Evolutionary conservation across 495 filamentous ascomycete genomes (phyloP).

Genomic region (Aspergillus coremiiformis): DNA sequence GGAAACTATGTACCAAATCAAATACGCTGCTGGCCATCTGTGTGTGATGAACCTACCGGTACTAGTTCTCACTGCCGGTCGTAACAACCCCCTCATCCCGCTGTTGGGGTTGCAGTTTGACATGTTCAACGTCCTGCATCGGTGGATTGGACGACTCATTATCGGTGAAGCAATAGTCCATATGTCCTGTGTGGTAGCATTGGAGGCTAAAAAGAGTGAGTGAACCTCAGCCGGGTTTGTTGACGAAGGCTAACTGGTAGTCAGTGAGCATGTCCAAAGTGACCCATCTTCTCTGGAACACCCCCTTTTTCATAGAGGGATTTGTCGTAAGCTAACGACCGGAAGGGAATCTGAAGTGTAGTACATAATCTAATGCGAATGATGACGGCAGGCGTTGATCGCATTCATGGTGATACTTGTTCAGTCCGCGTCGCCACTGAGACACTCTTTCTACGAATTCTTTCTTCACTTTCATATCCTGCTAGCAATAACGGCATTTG

Average conservation of each 20-base stretch:
- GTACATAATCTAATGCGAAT: not conserved
- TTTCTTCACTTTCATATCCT: constrained; percentile 51
- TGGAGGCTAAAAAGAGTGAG: constrained; percentile 23
- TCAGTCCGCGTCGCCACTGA: constrained; percentile 44
- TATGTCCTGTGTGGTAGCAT: constrained; percentile 28
- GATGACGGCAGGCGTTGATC: constrained; percentile 26
- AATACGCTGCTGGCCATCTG: constrained; percentile 34
- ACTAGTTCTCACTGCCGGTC: constrained; percentile 33
- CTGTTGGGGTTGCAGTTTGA: constrained; percentile 35
- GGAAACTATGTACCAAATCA: constrained; percentile 32
- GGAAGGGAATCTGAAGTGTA: not conserved
- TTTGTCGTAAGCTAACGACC: constrained; percentile 24
- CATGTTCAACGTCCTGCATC: constrained; percentile 41
- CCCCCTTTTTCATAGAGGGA: constrained; percentile 29
- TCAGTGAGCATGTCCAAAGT: constrained; percentile 22
- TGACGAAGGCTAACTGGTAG: not conserved
- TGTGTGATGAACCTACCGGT: constrained; percentile 39
- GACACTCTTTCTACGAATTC: constrained; percentile 53
- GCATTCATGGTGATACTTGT: constrained; percentile 43
- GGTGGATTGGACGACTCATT: constrained; percentile 38
- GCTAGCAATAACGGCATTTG: constrained; percentile 39
- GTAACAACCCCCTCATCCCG: constrained; percentile 37
- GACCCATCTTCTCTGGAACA: constrained; percentile 25
- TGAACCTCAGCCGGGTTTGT: not conserved
- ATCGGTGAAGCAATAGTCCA: constrained; percentile 30